Evolutionary conservation across 2,329 filamentous ascomycete genomes (phyloP).

Genomic region (Chalaropsis thielavioides): DNA sequence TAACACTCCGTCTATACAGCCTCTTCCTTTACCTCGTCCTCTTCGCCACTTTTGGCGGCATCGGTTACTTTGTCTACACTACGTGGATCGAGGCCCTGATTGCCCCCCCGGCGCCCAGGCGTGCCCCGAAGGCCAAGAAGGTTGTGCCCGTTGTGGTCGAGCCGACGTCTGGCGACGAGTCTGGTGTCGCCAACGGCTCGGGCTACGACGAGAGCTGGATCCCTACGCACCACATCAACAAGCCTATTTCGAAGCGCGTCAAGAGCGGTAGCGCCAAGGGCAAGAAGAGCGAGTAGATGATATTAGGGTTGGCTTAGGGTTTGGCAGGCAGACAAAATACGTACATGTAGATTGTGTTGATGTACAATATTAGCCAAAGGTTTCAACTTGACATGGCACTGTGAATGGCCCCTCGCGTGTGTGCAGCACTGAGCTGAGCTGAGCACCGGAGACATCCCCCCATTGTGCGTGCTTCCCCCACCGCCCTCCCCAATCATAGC

Average conservation of each 20-base stretch:
- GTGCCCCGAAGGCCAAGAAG: slow-evolving; percentile 53
- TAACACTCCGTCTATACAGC: slow-evolving; percentile 33
- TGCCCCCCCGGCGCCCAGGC: slow-evolving; percentile 59
- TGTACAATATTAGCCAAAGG: not conserved
- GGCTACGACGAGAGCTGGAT: slow-evolving; percentile 91
- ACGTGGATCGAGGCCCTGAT: slow-evolving; percentile 95
- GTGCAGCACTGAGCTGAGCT: not conserved
- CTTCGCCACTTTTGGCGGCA: slow-evolving; percentile 59
- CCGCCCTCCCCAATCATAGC: not conserved
- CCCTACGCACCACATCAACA: slow-evolving; percentile 74
- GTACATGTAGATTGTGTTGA: not conserved
- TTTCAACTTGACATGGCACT: not conserved
- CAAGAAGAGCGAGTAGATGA: slow-evolving; percentile 25
- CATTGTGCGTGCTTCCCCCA: not conserved
- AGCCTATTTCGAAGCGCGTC: slow-evolving; percentile 56
- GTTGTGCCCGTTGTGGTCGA: slow-evolving; percentile 46
- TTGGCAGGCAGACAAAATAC: not conserved
- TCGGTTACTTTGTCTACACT: slow-evolving; percentile 92
- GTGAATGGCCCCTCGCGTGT: not conserved
- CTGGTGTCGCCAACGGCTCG: slow-evolving; percentile 47
- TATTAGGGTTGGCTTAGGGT: not conserved
- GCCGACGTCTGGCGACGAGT: slow-evolving; percentile 54
- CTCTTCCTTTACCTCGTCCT: slow-evolving; percentile 97
- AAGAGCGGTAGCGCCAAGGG: slow-evolving; percentile 42
- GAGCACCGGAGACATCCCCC: too few relatives aligned